Base-by-base conservation (phyloP, 208 protist genomes). In the Acanthamoeba triangularis region DNA sequence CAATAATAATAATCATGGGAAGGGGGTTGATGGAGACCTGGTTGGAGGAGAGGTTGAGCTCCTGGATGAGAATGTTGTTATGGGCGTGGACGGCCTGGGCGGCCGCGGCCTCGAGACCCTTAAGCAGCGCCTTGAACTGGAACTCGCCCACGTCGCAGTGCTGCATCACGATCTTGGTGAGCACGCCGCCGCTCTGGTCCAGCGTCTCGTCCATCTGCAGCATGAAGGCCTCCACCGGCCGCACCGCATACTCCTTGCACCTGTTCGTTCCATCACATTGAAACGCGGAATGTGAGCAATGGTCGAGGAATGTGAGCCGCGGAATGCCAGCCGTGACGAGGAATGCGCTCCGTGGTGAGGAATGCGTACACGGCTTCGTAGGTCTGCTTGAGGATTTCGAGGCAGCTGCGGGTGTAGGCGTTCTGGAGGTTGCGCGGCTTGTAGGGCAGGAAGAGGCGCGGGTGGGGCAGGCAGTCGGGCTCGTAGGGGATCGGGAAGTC, bases 131-230 rank as follows among this genome's bases (percentile, higher is more conserved):
- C 59, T 72, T 18, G 37, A 92, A 35, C 20, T 69, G 85, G 61
- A 44, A 92, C 54, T 61, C 59, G 33, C 28, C 35, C 33, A 61
- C 10, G 33, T 41, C 85, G 41, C 30, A 61, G 28, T 72, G 16
- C 49, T 49, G 33, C 18, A 92, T 63, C 23, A 18, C 59, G 49
- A 61, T 61, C 85, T 92, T 92, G 20, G 13, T 10, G 23, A 92
- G 41, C 13, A 63, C 56, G 28, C n/a, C 35, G 37, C 30, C 85
- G 16, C 54, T 13, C 8, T 69, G 35, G 54, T 92, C 85, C 20
- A 92, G 33, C 20, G 47, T 41, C 33, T 92, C 85, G 41, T 92
- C 85, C 14, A 92, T 61, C 41, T 92, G 85, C 16, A 92, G 49
- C 49, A 72, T 30, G 11, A 92, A 44, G 35, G 11, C 33, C 18